Base-by-base conservation (phyloP, 257 asterid genomes). In the Henckelia pumila region DNA sequence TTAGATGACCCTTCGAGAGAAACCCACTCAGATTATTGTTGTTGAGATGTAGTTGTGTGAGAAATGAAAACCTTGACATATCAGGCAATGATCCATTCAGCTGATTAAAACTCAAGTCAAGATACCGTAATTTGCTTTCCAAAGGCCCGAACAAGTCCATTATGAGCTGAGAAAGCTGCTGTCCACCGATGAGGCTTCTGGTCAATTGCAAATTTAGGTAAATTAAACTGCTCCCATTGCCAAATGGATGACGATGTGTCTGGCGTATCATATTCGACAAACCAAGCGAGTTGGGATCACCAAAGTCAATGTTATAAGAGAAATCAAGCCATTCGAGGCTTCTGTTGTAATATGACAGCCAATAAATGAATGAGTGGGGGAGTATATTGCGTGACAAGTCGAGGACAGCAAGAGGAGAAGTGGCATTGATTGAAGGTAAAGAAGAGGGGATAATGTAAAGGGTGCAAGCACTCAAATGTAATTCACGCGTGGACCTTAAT, bases 301-400 rank as follows among this genome's bases (percentile, higher is more conserved):
- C 7, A n/a, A 70, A 56, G 9, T 19, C 2, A 33, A 9, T 8
- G 64, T 66, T 74, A 8, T 20, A 0, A 26, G 32, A 5, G 0
- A 78, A 49, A 25, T 20, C 3, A 21, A 78, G 52, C 24, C 8
- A n/a, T 26, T 4, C 4, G 3, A 75, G 67, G 60, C 26, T 32
- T 0, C 26, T 56, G 49, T 64, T 73, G 2, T 47, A 64, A 60
- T 73, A 70, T 24, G 71, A 77, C 29, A 69, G 2, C 76, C 75
- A 69, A 14, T 9, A 21, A 8, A 29, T 11, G 17, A 58, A 24
- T 16, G 29, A 11, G 63, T 29, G 2, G 4, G 57, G 21, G 53
- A 10, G n/a, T 44, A 28, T 2, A 30, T 61, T 61, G 0, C 1
- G 2, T 35, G 66, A 19, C 29, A 61, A 16, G 8, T 61, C 66